Conservation (phyloP, 1,284 basidiomycete species). For the Bothia castanella region DNA sequence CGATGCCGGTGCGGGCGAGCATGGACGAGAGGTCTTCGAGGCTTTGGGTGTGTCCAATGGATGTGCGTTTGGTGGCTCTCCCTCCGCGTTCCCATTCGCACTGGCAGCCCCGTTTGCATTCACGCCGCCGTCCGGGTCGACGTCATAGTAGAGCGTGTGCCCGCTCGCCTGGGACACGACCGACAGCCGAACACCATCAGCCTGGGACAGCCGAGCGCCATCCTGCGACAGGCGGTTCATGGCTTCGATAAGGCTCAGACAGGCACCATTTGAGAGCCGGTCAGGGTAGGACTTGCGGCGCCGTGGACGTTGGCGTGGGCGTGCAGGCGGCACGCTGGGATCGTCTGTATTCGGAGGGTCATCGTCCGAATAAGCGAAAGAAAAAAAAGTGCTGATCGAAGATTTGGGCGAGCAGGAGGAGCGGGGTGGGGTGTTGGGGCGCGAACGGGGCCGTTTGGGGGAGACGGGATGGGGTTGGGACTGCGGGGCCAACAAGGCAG, state of each 20-base stretch:
- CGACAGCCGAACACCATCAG: constrained; percentile 19
- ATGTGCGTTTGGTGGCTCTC: background rate
- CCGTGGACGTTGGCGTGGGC: constrained; percentile 19
- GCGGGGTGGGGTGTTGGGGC: constrained; percentile 19
- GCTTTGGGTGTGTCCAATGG: constrained; percentile 28
- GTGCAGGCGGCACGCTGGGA: constrained; percentile 10
- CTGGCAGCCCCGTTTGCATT: too few species aligned
- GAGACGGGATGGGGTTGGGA: too few species aligned
- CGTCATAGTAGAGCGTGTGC: constrained; percentile 29
- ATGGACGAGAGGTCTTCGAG: constrained; percentile 25
- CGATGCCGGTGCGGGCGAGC: constrained; percentile 20
- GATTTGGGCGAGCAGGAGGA: constrained; percentile 27
- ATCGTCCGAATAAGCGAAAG: constrained; percentile 22
- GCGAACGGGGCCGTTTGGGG: constrained; percentile 11
- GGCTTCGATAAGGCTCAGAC: constrained; percentile 31
- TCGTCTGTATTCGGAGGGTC: background rate
- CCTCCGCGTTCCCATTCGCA: too few species aligned
- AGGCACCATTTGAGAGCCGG: constrained; percentile 19
- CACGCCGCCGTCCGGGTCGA: too few species aligned
- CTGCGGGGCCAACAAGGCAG: constrained; percentile 2
- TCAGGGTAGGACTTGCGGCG: constrained; percentile 30
- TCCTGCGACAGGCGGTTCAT: constrained; percentile 30
- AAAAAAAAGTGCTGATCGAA: constrained; percentile 28
- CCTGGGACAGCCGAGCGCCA: too few species aligned
- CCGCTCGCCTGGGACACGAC: constrained; percentile 21